Percentiles rank a stretch among this genome's conserved stretches.
Conservation (phyloP, 139 green algal species). For the Closterium sp. region DNA sequence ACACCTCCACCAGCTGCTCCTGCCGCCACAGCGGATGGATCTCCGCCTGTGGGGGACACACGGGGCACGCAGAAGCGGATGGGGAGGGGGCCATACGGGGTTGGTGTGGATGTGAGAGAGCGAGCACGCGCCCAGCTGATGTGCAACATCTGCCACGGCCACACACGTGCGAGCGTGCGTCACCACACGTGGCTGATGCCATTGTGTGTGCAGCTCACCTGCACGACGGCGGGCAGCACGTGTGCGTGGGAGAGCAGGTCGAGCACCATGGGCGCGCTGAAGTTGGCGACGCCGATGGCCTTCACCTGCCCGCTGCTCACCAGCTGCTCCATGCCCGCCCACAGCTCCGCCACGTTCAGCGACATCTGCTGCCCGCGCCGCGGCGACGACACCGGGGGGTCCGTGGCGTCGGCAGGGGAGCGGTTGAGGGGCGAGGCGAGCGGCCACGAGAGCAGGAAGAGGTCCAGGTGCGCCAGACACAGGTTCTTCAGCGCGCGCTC, state of each 20-base stretch:
- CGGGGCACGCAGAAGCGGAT: no score
- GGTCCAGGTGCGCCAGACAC: constrained; percentile 46
- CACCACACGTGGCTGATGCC: no score
- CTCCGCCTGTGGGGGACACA: constrained; percentile 73
- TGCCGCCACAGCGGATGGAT: constrained; percentile 87
- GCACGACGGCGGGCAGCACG: constrained; percentile 31
- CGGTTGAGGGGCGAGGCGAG: neutral
- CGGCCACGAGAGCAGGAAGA: constrained; percentile 57
- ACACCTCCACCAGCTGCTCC: constrained; percentile 67
- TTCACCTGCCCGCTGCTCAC: constrained; percentile 44
- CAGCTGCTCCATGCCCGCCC: constrained; percentile 55
- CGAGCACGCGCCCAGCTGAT: no score
- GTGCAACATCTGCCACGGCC: no score
- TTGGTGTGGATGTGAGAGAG: no score
- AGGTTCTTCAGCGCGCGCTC: constrained; percentile 37
- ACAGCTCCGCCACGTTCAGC: constrained; percentile 7
- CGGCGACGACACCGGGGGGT: constrained; percentile 5
- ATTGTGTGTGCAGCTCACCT: constrained; percentile 15
- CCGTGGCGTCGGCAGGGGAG: constrained; percentile 45
- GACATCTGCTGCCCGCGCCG: neutral
- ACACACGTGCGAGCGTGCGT: no score
- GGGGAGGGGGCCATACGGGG: no score
- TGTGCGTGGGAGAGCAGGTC: constrained; percentile 23
- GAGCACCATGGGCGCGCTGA: constrained; percentile 38
- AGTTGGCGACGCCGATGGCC: constrained; percentile 58